Percentiles rank a stretch among this genome's conserved stretches.
phyloP scores from a whole-genome alignment of 371 early-diverging fungal genomes.

The Funneliformis caledonium region DNA sequence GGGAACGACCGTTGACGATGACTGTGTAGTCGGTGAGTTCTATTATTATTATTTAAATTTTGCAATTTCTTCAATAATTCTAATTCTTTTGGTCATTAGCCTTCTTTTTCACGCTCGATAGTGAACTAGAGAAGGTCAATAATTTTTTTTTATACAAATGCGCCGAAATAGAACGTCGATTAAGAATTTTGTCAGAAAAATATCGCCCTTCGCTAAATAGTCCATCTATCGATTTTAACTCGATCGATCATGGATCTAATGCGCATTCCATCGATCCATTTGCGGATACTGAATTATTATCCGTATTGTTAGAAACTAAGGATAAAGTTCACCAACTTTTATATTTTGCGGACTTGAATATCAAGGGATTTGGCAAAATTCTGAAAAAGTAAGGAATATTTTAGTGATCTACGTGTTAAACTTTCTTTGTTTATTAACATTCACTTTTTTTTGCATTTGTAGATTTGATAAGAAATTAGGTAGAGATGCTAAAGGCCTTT shows the following conservation, averaged over 20 bases:
- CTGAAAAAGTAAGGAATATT: conserved; percentile 66
- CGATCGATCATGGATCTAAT: background rate
- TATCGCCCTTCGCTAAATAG: background rate
- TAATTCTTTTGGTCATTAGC: conserved; percentile 46
- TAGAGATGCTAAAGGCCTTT: background rate
- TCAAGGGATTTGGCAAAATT: conserved; percentile 70
- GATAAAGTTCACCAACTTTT: conserved; percentile 62
- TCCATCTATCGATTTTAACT: background rate
- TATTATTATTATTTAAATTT: background rate
- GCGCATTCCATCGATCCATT: conserved; percentile 43
- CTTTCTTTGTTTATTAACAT: background rate
- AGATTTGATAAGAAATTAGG: conserved; percentile 16
- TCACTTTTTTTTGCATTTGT: background rate
- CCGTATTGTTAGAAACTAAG: conserved; percentile 64
- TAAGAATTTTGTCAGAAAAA: background rate
- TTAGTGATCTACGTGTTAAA: background rate
- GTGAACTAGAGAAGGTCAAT: conserved; percentile 73
- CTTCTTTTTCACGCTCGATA: conserved; percentile 66
- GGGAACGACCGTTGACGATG: conserved; percentile 50
- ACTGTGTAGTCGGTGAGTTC: background rate
- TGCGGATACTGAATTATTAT: conserved; percentile 59
- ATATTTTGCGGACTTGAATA: conserved; percentile 70
- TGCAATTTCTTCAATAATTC: background rate
- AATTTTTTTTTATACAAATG: conserved; percentile 52
- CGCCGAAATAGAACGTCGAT: conserved; percentile 57